phyloP scores from a whole-genome alignment of 139 green algal species.

The Penium margaritaceum region DNA sequence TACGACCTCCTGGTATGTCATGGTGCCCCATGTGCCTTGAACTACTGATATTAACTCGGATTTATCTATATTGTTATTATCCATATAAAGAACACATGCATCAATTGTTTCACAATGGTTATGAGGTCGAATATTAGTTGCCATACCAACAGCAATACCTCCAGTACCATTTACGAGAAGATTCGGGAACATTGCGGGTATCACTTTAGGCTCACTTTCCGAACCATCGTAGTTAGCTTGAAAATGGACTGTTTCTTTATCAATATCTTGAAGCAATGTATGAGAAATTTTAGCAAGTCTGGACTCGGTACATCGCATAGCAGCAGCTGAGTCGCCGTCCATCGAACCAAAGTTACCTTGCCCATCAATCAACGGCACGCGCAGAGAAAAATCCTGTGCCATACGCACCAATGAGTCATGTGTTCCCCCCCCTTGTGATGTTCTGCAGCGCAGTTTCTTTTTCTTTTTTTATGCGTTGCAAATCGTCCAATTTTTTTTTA shows the following conservation, averaged over 20 bases:
- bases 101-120: slow-evolving; percentile 83
- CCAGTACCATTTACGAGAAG: slow-evolving; percentile 84
- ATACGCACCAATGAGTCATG: too few relatives aligned
- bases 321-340: slow-evolving; percentile 86
- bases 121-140: slow-evolving; percentile 87
- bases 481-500: too few relatives aligned
- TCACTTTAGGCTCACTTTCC: slow-evolving; percentile 69
- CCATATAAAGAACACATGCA: slow-evolving; percentile 63
- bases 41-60: too few relatives aligned
- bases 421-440: too few relatives aligned
- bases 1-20: too few relatives aligned
- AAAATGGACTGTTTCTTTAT: slow-evolving; percentile 57
- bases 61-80: too few relatives aligned
- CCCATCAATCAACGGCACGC: slow-evolving; percentile 69
- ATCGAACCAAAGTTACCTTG: slow-evolving; percentile 94
- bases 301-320: slow-evolving; percentile 80
- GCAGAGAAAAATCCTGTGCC: slow-evolving; percentile 77
- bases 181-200: slow-evolving; percentile 77
- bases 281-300: slow-evolving; percentile 33
- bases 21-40: too few relatives aligned
- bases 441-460: too few relatives aligned
- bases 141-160: slow-evolving; percentile 88
- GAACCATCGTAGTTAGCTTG: slow-evolving; percentile 42
- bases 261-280: slow-evolving; percentile 69
- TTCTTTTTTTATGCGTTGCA: too few relatives aligned